Evolutionary conservation across 495 filamentous ascomycete species (phyloP).

Genomic region (Neurospora hispaniola): DNA sequence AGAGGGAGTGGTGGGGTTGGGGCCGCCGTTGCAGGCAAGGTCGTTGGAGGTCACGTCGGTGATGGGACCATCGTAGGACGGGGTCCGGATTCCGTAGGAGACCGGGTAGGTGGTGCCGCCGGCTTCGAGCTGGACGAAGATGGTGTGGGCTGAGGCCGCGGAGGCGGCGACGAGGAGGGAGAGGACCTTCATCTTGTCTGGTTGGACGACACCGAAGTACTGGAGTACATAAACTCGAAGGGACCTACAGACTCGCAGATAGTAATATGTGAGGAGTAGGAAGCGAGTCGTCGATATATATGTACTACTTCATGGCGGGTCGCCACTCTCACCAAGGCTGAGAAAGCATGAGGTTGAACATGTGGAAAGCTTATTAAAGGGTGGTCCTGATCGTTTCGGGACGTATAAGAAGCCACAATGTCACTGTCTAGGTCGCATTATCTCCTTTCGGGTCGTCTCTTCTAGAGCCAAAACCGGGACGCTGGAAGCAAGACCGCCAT

Average conservation of each 20-base stretch:
- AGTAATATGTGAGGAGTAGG: background rate
- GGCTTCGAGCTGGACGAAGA: constrained; percentile 41
- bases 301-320: background rate
- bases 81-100: constrained; percentile 27
- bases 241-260: background rate
- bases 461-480: background rate
- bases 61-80: constrained; percentile 39
- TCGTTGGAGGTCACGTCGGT: constrained; percentile 38
- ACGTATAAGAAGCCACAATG: background rate
- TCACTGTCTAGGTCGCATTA: background rate
- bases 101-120: constrained; percentile 25
- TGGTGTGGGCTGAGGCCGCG: constrained; percentile 41
- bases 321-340: background rate
- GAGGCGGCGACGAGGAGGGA: constrained; percentile 21
- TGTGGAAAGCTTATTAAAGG: background rate
- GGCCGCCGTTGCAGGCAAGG: constrained; percentile 46
- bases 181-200: constrained; percentile 17
- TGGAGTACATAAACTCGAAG: background rate
- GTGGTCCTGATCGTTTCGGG: background rate
- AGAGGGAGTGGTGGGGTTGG: constrained; percentile 40
- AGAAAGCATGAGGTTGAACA: background rate
- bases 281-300: background rate
- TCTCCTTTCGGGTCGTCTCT: background rate
- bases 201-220: background rate
- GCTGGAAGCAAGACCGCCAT: background rate